These are phyloP conservation scores for Saturnispora sanitii DNA, from an alignment of 805 yeast species.

Conservation along the genomic window DNA sequence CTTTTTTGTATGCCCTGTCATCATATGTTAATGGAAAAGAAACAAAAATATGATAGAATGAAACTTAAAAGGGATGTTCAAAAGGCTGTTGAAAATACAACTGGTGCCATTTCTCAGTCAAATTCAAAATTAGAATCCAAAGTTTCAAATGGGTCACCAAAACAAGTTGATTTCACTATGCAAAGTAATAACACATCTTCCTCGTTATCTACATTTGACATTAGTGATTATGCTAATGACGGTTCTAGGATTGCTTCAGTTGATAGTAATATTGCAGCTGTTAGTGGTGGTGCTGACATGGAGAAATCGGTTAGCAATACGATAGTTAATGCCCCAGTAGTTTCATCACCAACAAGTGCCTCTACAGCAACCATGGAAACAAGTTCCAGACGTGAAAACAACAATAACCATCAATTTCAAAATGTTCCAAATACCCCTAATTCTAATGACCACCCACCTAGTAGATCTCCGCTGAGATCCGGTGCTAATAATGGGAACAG, in stretches of 20 bases:
- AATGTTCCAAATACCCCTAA: constrained; percentile 8
- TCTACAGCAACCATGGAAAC: neutral
- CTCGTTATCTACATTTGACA: constrained; percentile 11
- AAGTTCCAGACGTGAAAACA: too few species aligned
- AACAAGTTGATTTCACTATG: neutral
- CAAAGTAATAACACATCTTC: constrained; percentile 4
- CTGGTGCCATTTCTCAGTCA: neutral
- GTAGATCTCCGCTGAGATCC: constrained; percentile 25
- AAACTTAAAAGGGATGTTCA: constrained; percentile 24
- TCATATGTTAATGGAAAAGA: constrained; percentile 66
- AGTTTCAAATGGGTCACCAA: neutral
- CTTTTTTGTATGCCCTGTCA: constrained; percentile 90
- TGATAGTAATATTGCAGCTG: neutral
- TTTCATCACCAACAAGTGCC: neutral
- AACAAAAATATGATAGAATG: constrained; percentile 50
- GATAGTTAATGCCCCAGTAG: too few species aligned
- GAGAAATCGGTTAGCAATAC: too few species aligned
- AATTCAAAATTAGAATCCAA: neutral
- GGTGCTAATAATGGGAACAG: neutral
- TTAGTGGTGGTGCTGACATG: too few species aligned
- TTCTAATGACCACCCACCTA: constrained; percentile 12
- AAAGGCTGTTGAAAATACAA: constrained; percentile 3
- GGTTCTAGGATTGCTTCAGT: neutral
- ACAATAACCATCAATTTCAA: too few species aligned
- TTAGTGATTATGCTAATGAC: constrained; percentile 10